Percentiles rank a stretch among this genome's conserved stretches.
Conservation (phyloP, 495 filamentous ascomycete species). For the Neurospora discreta region DNA sequence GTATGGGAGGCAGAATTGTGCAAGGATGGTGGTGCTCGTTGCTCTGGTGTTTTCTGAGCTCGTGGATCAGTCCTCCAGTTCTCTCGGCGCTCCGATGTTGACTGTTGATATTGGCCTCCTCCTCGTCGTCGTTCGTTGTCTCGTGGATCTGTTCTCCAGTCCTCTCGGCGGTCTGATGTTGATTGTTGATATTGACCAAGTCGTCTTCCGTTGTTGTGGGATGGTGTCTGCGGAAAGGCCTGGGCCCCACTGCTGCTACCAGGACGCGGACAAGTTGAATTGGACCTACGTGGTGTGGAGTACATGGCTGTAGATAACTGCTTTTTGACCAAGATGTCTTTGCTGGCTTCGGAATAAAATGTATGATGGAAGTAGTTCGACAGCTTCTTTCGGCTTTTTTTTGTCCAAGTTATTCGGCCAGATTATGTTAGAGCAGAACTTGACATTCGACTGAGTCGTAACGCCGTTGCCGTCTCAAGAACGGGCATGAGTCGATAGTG, state of each 20-base stretch:
- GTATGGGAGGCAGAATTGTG: background rate
- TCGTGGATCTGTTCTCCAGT: background rate
- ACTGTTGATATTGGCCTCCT: background rate
- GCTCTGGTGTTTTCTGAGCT: background rate
- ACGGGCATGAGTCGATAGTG: background rate
- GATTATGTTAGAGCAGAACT: background rate
- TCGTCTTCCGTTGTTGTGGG: background rate
- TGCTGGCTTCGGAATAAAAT: background rate
- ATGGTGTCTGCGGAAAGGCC: conserved; percentile 9
- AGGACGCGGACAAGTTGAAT: conserved; percentile 16
- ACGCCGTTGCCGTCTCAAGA: background rate
- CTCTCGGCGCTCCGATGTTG: background rate
- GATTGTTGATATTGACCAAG: background rate
- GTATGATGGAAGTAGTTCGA: background rate
- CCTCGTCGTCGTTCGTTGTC: background rate
- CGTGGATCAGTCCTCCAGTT: background rate
- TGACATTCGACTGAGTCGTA: background rate
- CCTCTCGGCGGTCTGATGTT: background rate
- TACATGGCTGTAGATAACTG: conserved; percentile 6
- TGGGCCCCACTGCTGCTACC: background rate
- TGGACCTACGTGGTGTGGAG: conserved; percentile 5
- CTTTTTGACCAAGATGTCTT: background rate
- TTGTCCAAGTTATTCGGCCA: background rate
- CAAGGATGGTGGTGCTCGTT: background rate
- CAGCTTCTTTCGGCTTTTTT: background rate